Percentiles rank a stretch among this genome's conserved stretches.
Conservation (phyloP, 2,329 filamentous ascomycete species). For the Fusarium solani-melongenae region DNA sequence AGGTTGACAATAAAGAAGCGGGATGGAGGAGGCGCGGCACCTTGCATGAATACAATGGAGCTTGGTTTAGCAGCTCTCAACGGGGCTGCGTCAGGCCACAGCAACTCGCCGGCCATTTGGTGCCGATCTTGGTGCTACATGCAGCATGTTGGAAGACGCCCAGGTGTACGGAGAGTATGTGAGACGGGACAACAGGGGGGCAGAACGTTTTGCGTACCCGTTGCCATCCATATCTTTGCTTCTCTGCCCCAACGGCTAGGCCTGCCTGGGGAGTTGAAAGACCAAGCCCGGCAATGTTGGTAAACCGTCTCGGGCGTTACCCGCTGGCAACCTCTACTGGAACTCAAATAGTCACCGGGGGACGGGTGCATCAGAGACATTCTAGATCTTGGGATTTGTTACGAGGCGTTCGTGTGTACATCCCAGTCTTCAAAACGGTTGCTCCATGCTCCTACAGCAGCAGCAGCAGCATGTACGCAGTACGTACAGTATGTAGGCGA, state of each 20-base stretch:
- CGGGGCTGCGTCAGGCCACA: conserved; percentile 7
- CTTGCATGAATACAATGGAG: conserved; percentile 10
- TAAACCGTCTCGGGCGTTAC: background rate
- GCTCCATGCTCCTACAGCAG: background rate
- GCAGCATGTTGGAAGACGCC: background rate
- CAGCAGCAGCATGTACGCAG: background rate
- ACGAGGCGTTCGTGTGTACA: background rate
- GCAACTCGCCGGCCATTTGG: conserved; percentile 9
- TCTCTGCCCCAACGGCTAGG: background rate
- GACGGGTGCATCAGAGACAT: background rate
- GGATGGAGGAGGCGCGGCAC: conserved; percentile 2
- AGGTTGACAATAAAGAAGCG: background rate
- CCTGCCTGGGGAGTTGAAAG: background rate
- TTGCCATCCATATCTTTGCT: background rate
- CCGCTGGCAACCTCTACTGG: background rate
- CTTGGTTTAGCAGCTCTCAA: conserved; percentile 8
- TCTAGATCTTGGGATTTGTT: background rate
- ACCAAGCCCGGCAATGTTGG: background rate
- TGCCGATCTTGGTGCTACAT: conserved; percentile 12
- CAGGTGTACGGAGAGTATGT: background rate
- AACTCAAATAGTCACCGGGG: background rate
- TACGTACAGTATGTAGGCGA: background rate
- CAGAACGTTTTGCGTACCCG: background rate
- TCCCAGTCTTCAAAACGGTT: background rate
- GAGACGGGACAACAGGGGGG: background rate